phyloP scores from a whole-genome alignment of 2,329 filamentous ascomycete genomes.

The Hymenoscyphus scutula region DNA sequence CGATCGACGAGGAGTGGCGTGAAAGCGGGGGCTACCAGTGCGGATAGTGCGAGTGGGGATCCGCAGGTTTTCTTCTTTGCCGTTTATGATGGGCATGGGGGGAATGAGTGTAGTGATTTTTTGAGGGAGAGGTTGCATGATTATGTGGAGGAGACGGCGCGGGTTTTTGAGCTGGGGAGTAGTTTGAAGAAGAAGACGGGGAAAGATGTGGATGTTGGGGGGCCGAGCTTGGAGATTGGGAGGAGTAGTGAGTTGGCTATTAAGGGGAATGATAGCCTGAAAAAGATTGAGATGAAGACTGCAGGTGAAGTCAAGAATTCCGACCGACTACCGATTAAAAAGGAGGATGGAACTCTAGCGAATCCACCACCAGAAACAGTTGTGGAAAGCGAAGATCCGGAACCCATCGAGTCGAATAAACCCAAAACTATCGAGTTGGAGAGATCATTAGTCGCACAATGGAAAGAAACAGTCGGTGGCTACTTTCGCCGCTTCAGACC shows the following conservation, averaged over 20 bases:
- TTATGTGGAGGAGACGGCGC: conserved; percentile 81
- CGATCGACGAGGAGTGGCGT: conserved; percentile 42
- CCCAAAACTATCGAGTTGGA: conserved; percentile 67
- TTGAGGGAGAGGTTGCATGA: conserved; percentile 79
- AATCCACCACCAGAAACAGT: conserved; percentile 38
- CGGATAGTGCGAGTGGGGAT: conserved; percentile 78
- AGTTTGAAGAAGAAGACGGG: conserved; percentile 55
- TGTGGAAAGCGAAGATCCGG: conserved; percentile 42
- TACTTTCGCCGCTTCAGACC: conserved; percentile 93
- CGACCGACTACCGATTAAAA: conserved; percentile 16
- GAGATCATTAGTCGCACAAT: conserved; percentile 67
- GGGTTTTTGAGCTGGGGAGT: conserved; percentile 73
- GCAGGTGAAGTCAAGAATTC: conserved; percentile 42
- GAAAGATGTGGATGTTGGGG: conserved; percentile 22
- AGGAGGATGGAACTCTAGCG: conserved; percentile 36
- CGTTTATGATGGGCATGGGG: conserved; percentile 94
- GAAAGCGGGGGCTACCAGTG: conserved; percentile 52
- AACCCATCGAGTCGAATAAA: conserved; percentile 40
- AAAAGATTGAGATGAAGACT: conserved; percentile 49
- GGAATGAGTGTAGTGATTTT: conserved; percentile 83
- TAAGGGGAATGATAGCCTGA: conserved; percentile 40
- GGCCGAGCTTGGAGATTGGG: conserved; percentile 30
- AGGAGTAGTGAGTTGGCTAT: conserved; percentile 33
- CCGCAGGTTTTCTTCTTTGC: conserved; percentile 98
- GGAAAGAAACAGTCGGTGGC: conserved; percentile 82